Evolutionary conservation across 805 yeast genomes (phyloP), one percentile per base, ranked within the genome.

Genomic region (Metschnikowia continentalis): DNA sequence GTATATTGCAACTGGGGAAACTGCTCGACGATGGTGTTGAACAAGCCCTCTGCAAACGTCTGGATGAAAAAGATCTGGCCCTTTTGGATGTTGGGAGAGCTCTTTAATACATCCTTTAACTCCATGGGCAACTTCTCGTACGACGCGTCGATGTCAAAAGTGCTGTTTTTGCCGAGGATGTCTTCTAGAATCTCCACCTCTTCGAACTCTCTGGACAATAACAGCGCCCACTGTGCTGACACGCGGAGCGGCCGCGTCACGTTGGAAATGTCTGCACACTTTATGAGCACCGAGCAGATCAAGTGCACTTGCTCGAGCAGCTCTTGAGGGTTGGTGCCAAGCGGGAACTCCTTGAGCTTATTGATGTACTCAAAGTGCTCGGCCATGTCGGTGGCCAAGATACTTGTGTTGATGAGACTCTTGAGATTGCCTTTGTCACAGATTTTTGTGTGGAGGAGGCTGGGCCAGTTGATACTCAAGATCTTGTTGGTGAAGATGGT

Each of bases 231-330:
- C 69, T 86, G 84, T 1, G 88, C 80, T 20, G 92, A 84, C 2
- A 89, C 81, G 35, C 78, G 71, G 51, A 88, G 71, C 4, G 91
- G 90, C 53, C 98, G 74, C 8, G 96, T 82, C 20, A 91, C 97
- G 65, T 94, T 94, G 26, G 96, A 88, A 42, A 94, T 90, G 70
- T 94, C 99, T 2, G 98, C 97, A 67, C 96, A 90, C 71, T 94
- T 94, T 54, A 94, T 82, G 53, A 92, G 76, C 53, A 90, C 70
- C 23, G 88, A 79, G 41, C 86, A 75, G 36, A 90, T 68, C 56
- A 87, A 75, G 51, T 55, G 72, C 53, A 60, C 65, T 48, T 53
- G 63, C 50, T 56, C 67, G 56, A 42, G 56, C 50, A 44, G 33
- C 32, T 60, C 59, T n/a, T 61, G 61, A 20, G 58, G 51, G 19